These are phyloP conservation scores for Thelonectria discophora DNA, from an alignment of 2,329 filamentous ascomycete genomes.

Conservation along the genomic window DNA sequence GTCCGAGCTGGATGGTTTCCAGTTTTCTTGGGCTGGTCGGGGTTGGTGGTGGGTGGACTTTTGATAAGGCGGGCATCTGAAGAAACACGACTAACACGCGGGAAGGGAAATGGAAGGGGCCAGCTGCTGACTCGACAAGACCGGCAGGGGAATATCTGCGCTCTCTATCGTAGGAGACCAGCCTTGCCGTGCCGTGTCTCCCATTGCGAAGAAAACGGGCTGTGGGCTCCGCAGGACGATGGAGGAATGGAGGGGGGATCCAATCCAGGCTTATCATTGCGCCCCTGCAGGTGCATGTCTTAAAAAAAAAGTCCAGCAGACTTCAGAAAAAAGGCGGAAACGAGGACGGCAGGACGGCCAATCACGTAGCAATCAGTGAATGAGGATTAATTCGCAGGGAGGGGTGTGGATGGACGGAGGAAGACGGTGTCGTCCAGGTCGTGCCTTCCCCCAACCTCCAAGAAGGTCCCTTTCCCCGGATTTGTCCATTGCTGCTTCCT, in stretches of 20 bases:
- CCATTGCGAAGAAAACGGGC: too few species aligned
- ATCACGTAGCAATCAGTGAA: constrained; percentile 1
- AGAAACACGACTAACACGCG: too few species aligned
- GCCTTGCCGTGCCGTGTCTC: too few species aligned
- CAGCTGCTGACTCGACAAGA: too few species aligned
- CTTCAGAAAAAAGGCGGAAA: background rate
- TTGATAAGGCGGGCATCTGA: too few species aligned
- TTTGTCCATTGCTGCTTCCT: background rate
- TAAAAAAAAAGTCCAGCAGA: background rate
- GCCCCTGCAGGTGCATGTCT: constrained; percentile 19
- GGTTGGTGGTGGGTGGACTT: background rate
- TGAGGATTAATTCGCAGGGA: background rate
- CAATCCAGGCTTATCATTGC: constrained; percentile 31
- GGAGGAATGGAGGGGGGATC: background rate
- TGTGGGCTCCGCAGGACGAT: background rate
- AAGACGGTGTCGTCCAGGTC: too few species aligned
- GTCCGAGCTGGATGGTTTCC: background rate
- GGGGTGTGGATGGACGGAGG: background rate
- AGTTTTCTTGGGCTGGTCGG: too few species aligned
- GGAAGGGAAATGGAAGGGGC: too few species aligned
- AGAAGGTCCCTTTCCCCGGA: background rate
- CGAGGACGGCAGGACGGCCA: background rate
- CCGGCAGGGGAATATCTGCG: too few species aligned
- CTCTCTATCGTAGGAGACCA: too few species aligned
- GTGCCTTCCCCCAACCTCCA: background rate